Evolutionary conservation across 805 yeast species (phyloP).

Genomic region (Vanderwaltozyma verrucispora): DNA sequence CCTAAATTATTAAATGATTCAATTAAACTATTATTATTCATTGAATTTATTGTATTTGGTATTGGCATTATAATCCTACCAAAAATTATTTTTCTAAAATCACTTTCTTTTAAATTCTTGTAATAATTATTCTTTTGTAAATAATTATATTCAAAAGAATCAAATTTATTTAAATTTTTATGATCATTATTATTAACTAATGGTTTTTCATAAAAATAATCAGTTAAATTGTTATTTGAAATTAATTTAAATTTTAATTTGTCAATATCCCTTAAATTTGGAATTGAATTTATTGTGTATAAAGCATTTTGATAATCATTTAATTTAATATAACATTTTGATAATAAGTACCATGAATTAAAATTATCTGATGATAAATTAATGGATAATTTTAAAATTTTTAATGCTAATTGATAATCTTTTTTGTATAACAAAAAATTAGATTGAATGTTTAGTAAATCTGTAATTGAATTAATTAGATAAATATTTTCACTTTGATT

Average conservation of each 20-base stretch:
- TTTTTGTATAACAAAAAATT: constrained; percentile 16
- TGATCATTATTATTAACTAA: constrained; percentile 14
- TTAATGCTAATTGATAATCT: constrained; percentile 20
- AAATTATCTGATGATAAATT: constrained; percentile 24
- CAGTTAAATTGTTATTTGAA: neutral
- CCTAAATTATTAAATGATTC: constrained; percentile 19
- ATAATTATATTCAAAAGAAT: constrained; percentile 19
- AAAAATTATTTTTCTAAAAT: constrained; percentile 16
- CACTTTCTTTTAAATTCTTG: constrained; percentile 16
- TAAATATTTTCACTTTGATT: constrained; percentile 5
- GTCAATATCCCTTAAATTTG: constrained; percentile 19
- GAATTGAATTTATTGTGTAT: constrained; percentile 25
- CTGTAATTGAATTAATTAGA: constrained; percentile 19
- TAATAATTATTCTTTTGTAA: neutral
- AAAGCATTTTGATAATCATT: constrained; percentile 19
- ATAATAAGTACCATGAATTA: constrained; percentile 23
- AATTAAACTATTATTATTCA: constrained; percentile 18
- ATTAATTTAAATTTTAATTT: constrained; percentile 8
- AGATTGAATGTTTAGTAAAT: constrained; percentile 20
- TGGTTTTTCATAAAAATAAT: constrained; percentile 21
- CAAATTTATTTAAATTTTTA: constrained; percentile 8
- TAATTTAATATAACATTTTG: constrained; percentile 19
- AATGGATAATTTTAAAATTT: constrained; percentile 18
- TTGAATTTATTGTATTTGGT: constrained; percentile 16
- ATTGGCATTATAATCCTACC: constrained; percentile 28